A percentile compares a stretch with the other conserved stretches of the same genome.
Conservation (phyloP, 768 basidiomycete genomes). For the Filobasidium floriforme region DNA sequence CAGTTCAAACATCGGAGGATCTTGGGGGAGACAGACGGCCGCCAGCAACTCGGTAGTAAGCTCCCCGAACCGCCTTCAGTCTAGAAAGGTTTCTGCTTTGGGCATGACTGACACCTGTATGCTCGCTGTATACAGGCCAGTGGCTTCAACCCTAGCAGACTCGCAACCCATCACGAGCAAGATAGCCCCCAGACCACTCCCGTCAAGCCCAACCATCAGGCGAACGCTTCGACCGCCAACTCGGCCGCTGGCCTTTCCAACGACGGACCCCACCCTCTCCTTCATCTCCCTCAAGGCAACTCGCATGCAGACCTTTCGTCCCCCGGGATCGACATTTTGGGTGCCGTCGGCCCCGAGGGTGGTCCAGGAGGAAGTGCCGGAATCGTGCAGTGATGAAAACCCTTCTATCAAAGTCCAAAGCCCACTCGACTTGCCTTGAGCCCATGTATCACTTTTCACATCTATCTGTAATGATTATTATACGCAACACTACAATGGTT, state of each 20-base stretch:
- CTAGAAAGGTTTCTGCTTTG: too few species aligned
- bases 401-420: neutral
- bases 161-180: conserved; percentile 17
- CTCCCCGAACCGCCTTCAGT: too few species aligned
- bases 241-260: neutral
- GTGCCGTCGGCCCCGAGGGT: conserved; percentile 20
- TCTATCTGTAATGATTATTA: neutral
- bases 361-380: conserved; percentile 21
- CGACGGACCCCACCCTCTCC: neutral
- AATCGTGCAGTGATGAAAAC: neutral
- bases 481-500: neutral
- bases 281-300: conserved; percentile 3
- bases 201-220: conserved; percentile 6
- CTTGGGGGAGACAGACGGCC: conserved; percentile 1
- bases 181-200: conserved; percentile 9
- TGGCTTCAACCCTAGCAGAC: conserved; percentile 5
- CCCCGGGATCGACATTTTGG: conserved; percentile 23
- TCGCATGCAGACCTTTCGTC: conserved; percentile 12
- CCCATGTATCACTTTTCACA: neutral
- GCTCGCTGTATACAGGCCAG: neutral
- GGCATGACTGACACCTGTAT: too few species aligned
- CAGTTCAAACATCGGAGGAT: neutral
- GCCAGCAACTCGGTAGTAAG: neutral
- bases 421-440: neutral
- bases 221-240: neutral